phyloP scores from a whole-genome alignment of 83 land plant genomes.

The Picea abies region DNA sequence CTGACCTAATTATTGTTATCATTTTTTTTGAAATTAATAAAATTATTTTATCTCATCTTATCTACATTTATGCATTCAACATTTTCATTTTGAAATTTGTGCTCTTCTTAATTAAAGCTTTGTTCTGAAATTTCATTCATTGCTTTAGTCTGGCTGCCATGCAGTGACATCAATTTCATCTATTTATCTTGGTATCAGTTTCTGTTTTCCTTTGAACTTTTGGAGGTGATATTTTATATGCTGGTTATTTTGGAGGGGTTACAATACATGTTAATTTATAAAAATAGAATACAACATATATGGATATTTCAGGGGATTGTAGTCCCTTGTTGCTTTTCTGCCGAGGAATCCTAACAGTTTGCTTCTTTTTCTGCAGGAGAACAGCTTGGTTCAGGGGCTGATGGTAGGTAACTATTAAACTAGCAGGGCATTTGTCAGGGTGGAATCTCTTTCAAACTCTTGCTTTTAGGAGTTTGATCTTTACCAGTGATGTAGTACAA shows the following conservation, averaged over 20 bases:
- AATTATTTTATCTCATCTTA: no score
- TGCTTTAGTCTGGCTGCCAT: not conserved
- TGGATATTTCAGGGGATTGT: not conserved
- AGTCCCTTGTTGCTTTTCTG: not conserved
- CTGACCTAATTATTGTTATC: no score
- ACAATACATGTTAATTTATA: not conserved
- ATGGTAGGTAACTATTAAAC: constrained; percentile 60
- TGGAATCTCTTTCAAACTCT: not conserved
- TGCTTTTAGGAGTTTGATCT: no score
- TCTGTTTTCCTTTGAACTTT: not conserved
- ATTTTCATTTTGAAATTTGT: not conserved
- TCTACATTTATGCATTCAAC: not conserved
- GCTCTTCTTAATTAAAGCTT: not conserved
- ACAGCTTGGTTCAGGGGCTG: constrained; percentile 96
- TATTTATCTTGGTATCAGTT: not conserved
- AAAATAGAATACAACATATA: not conserved
- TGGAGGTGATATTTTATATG: not conserved
- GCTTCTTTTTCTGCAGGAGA: constrained; percentile 69
- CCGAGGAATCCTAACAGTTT: not conserved
- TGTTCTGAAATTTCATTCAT: not conserved
- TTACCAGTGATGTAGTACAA: no score
- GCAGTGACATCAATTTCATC: no score
- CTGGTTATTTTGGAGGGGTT: not conserved
- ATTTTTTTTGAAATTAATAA: no score
- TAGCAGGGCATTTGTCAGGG: not conserved